Conservation (phyloP, 2,329 filamentous ascomycete genomes). For the Fonsecaea monophora region DNA sequence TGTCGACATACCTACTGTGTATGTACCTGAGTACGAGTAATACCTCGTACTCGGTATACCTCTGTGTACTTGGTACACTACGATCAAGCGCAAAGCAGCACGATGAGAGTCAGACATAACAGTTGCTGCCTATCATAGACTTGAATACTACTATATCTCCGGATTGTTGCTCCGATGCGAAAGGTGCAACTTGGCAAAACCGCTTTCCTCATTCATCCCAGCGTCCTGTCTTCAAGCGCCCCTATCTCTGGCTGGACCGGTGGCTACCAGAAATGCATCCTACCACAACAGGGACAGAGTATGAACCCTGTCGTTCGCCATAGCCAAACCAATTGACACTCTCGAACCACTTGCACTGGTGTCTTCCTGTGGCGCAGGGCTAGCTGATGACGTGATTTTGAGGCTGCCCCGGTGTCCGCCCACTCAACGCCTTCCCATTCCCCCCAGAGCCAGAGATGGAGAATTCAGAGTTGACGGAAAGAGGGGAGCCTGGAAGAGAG, state of each 20-base stretch:
- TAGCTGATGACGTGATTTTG: constrained; percentile 5
- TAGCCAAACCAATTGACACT: neutral
- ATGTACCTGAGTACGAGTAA: too few species aligned
- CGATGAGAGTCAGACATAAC: neutral
- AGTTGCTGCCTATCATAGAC: neutral
- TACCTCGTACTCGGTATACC: too few species aligned
- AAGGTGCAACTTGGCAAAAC: neutral
- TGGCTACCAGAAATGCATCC: neutral
- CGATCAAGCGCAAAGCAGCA: neutral
- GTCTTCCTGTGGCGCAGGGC: neutral
- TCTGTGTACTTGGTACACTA: too few species aligned
- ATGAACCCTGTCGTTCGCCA: neutral
- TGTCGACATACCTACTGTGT: too few species aligned
- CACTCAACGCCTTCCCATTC: neutral
- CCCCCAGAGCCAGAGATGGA: neutral
- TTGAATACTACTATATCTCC: neutral
- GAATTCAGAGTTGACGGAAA: neutral
- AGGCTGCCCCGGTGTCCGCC: neutral
- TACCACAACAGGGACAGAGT: neutral
- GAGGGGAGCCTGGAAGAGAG: too few species aligned
- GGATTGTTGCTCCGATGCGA: neutral
- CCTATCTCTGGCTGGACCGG: neutral
- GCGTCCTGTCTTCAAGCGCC: neutral
- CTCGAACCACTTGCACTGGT: too few species aligned
- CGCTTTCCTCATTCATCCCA: neutral